phyloP scores from a whole-genome alignment of 1,284 basidiomycete species.

The Erythrobasidium hasegawianum region DNA sequence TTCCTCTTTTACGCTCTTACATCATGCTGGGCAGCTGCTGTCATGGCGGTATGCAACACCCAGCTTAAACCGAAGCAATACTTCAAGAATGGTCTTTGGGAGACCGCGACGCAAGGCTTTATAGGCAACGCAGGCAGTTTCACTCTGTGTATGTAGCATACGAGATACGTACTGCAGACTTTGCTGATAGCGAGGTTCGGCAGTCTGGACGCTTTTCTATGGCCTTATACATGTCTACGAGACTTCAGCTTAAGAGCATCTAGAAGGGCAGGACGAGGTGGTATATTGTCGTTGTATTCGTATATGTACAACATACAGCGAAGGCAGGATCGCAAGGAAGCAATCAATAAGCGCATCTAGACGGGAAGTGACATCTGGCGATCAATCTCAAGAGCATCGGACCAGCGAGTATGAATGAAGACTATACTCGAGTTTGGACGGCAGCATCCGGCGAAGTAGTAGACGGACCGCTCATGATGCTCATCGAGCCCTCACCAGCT shows the following conservation, averaged over 20 bases:
- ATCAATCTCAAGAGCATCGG: too few relatives aligned
- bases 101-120: conserved; percentile 20
- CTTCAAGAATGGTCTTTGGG: conserved; percentile 18
- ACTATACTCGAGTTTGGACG: neutral
- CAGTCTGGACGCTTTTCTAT: conserved; percentile 34
- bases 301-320: neutral
- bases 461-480: neutral
- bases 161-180: too few relatives aligned
- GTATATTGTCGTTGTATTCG: conserved; percentile 1
- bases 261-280: neutral
- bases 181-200: too few relatives aligned
- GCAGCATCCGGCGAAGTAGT: neutral
- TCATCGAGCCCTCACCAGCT: neutral
- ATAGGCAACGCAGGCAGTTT: conserved; percentile 21
- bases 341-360: too few relatives aligned
- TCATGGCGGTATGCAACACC: conserved; percentile 23
- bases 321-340: neutral
- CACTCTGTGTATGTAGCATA: conserved; percentile 20
- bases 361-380: too few relatives aligned
- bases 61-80: conserved; percentile 5
- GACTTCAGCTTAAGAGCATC: neutral
- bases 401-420: too few relatives aligned
- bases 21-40: conserved; percentile 4
- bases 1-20: conserved; percentile 30
- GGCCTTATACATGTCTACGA: conserved; percentile 34